Conservation (phyloP, 306 rosid genomes). For the Parietaria judaica region DNA sequence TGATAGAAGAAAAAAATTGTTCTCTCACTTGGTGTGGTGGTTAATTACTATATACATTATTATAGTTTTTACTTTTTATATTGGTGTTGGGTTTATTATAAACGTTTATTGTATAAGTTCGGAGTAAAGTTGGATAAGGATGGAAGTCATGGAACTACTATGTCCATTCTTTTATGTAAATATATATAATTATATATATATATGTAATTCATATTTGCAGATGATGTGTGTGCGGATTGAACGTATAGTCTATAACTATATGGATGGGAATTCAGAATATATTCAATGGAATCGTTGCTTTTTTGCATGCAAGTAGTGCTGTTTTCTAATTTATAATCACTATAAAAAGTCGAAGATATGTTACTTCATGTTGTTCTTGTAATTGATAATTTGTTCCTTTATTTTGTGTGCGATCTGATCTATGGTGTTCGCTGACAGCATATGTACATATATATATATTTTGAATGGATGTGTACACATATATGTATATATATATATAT, state of each 20-base stretch:
- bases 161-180: no score
- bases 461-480: no score
- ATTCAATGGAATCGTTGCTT: constrained; percentile 12
- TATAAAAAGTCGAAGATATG: neutral
- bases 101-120: neutral
- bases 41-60: neutral
- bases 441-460: neutral
- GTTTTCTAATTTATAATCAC: neutral
- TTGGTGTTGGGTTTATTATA: neutral
- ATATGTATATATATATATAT: no score
- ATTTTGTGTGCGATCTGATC: neutral
- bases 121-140: neutral
- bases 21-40: no score
- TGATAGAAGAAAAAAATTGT: no score
- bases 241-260: neutral
- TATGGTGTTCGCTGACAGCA: constrained; percentile 1
- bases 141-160: neutral
- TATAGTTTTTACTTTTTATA: neutral
- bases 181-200: no score
- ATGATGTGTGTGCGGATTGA: neutral
- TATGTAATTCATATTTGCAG: neutral
- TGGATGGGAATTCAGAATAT: constrained; percentile 7
- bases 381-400: neutral
- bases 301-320: neutral
- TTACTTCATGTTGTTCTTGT: neutral